These are phyloP conservation scores for Cyberlindnera subsufficiens DNA, from an alignment of 805 yeast genomes.

Conservation along the genomic window DNA sequence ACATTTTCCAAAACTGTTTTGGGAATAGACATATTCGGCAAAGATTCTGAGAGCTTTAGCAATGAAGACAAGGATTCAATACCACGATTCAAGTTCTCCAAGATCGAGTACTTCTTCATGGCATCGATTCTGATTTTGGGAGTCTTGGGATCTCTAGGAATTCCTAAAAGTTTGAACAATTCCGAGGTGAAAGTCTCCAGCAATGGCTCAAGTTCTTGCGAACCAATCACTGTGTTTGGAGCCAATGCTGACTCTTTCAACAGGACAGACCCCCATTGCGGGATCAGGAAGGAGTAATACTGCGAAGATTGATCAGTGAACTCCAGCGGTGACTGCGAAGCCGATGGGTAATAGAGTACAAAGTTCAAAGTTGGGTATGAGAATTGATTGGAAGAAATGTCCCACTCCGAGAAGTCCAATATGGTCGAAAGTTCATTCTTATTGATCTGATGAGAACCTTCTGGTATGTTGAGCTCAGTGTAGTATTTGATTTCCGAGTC, in stretches of 20 bases:
- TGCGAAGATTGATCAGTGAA: conserved; percentile 9
- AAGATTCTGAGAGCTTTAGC: conserved; percentile 56
- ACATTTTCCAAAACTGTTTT: conserved; percentile 58
- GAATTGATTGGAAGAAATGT: conserved; percentile 47
- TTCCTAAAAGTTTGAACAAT: conserved; percentile 65
- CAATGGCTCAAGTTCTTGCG: conserved; percentile 45
- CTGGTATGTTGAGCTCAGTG: conserved; percentile 29
- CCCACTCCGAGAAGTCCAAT: conserved; percentile 85
- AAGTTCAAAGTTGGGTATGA: conserved; percentile 68
- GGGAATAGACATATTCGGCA: conserved; percentile 83
- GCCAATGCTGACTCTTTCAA: conserved; percentile 31
- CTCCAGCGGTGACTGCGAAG: conserved; percentile 33
- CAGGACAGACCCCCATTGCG: conserved; percentile 77
- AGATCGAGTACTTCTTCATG: conserved; percentile 51
- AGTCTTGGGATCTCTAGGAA: conserved; percentile 52
- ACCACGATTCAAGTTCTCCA: conserved; percentile 55
- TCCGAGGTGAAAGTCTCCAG: conserved; percentile 72
- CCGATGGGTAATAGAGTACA: conserved; percentile 57
- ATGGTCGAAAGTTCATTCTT: conserved; percentile 62
- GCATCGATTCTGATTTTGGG: conserved; percentile 61
- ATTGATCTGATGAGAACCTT: conserved; percentile 23
- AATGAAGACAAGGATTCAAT: conserved; percentile 70
- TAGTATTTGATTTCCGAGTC: conserved; percentile 75
- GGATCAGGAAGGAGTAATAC: conserved; percentile 49
- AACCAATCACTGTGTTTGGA: conserved; percentile 27